These are phyloP conservation scores for Penicillium sp. DNA, from an alignment of 2,329 filamentous ascomycete species.

Conservation along the genomic window DNA sequence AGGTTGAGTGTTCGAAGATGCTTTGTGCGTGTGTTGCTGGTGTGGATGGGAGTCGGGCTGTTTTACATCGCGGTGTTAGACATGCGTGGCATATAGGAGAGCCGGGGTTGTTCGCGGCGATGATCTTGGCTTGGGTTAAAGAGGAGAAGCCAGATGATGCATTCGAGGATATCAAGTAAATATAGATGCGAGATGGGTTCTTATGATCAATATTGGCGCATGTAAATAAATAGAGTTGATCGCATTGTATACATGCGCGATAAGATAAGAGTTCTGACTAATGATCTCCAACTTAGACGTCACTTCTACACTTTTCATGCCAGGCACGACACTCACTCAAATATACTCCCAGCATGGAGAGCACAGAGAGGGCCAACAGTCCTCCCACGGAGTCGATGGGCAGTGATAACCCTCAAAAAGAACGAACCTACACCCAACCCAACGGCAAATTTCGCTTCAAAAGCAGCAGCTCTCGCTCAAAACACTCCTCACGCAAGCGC, in stretches of 20 bases:
- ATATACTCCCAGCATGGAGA: background rate
- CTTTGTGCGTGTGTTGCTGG: slow-evolving; percentile 5
- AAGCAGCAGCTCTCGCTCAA: slow-evolving; percentile 14
- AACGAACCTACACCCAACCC: slow-evolving; percentile 5
- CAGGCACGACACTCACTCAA: background rate
- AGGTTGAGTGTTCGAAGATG: background rate
- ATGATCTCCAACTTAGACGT: background rate
- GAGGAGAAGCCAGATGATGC: background rate
- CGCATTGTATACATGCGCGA: background rate
- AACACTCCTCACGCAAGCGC: slow-evolving; percentile 23
- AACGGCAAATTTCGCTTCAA: slow-evolving; percentile 23
- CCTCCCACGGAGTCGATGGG: background rate
- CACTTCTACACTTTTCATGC: background rate
- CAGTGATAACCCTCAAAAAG: background rate
- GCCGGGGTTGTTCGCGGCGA: slow-evolving; percentile 3
- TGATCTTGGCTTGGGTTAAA: slow-evolving; percentile 3
- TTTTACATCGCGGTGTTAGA: slow-evolving; percentile 3
- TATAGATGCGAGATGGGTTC: background rate
- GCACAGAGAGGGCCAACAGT: background rate
- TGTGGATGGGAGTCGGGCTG: slow-evolving; percentile 10
- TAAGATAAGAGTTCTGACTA: background rate
- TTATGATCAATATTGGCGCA: background rate
- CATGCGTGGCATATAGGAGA: slow-evolving; percentile 11
- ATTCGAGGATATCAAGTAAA: slow-evolving; percentile 8
- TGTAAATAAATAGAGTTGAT: background rate